These are phyloP conservation scores for Collybia sp. DNA, from an alignment of 768 basidiomycete species.

Conservation along the genomic window DNA sequence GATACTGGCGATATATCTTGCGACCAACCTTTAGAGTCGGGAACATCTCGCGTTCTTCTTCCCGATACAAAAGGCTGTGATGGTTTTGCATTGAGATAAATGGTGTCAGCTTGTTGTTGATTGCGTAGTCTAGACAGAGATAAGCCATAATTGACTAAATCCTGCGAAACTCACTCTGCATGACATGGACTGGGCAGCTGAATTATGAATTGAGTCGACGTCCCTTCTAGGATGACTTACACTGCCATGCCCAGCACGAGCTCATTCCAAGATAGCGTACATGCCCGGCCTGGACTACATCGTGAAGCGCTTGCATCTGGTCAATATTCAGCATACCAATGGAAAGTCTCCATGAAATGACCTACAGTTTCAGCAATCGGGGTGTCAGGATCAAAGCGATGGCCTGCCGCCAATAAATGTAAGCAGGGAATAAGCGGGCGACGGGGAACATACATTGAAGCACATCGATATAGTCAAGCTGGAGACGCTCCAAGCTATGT, in stretches of 20 bases:
- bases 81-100: slow-evolving; percentile 70
- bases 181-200: slow-evolving; percentile 36
- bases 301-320: slow-evolving; percentile 65
- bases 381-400: slow-evolving; percentile 52
- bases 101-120: slow-evolving; percentile 35
- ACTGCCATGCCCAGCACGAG: slow-evolving; percentile 52
- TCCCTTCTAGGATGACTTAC: slow-evolving; percentile 21
- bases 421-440: not conserved
- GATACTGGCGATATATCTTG: not conserved
- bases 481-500: slow-evolving; percentile 57
- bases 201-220: not conserved
- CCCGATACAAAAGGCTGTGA: slow-evolving; percentile 55
- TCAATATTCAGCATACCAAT: not conserved
- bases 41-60: slow-evolving; percentile 56
- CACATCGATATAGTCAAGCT: slow-evolving; percentile 74
- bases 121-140: slow-evolving; percentile 26
- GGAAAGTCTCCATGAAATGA: not conserved
- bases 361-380: slow-evolving; percentile 55
- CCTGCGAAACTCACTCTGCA: slow-evolving; percentile 41
- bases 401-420: slow-evolving; percentile 25
- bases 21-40: slow-evolving; percentile 3
- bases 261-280: slow-evolving; percentile 60
- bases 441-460: slow-evolving; percentile 48
- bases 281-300: slow-evolving; percentile 61
- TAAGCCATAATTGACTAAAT: not conserved